phyloP scores from a whole-genome alignment of 2,329 filamentous ascomycete species.

The Pseudogymnoascus sp. region DNA sequence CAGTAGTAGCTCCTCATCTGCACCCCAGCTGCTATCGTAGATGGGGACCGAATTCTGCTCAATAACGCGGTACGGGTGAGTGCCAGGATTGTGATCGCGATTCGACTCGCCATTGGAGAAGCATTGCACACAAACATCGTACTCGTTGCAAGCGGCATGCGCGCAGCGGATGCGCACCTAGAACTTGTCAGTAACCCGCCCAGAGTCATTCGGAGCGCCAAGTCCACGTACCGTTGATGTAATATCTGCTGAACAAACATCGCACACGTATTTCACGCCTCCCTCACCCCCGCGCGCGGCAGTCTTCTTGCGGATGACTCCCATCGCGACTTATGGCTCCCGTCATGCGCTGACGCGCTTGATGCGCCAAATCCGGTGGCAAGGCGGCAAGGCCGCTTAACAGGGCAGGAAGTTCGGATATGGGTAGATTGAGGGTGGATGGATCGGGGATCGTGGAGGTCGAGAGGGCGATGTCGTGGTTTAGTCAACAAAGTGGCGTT shows the following conservation, averaged over 20 bases:
- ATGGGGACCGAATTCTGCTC: conserved; percentile 98
- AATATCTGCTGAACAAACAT: conserved; percentile 92
- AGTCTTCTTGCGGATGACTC: conserved; percentile 93
- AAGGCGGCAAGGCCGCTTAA: neutral
- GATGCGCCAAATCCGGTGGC: neutral
- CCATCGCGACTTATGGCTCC: conserved; percentile 47
- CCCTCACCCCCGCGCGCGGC: conserved; percentile 77
- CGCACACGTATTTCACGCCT: conserved; percentile 92
- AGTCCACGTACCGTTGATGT: conserved; percentile 73
- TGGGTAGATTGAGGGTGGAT: neutral
- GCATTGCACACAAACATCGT: conserved; percentile 93
- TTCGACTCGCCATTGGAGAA: conserved; percentile 76
- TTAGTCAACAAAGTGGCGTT: neutral
- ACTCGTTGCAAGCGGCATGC: conserved; percentile 74
- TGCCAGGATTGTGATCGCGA: conserved; percentile 76
- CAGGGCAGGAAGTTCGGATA: neutral
- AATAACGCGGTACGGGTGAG: conserved; percentile 86
- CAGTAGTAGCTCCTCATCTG: conserved; percentile 89
- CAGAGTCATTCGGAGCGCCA: neutral
- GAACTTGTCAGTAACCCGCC: neutral
- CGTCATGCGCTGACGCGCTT: neutral
- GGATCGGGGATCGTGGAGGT: neutral
- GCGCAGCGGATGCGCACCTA: conserved; percentile 94
- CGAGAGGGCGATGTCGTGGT: neutral
- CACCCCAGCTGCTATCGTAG: conserved; percentile 90